These are phyloP conservation scores for Pyrus hybrid DNA, from an alignment of 331 rosid species.

Conservation along the genomic window DNA sequence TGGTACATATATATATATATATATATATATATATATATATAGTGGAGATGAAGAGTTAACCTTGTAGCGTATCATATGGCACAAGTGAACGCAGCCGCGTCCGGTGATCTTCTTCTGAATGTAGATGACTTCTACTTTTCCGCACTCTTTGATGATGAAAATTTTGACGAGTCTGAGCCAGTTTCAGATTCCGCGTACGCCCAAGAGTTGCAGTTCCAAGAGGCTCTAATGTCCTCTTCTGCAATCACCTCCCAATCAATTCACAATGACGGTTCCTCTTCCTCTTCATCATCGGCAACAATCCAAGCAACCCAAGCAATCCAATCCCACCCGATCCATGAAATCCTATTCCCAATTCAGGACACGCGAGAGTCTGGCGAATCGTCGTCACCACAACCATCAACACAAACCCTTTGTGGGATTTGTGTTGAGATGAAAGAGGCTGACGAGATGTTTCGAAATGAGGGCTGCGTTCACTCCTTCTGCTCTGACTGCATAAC, in stretches of 20 bases:
- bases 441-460: constrained; percentile 28
- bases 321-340: neutral
- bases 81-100: neutral
- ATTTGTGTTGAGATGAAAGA: constrained; percentile 46
- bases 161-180: neutral
- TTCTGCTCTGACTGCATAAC: constrained; percentile 51
- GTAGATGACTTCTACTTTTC: constrained; percentile 21
- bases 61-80: neutral
- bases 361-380: neutral
- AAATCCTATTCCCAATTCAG: neutral
- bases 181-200: constrained; percentile 14
- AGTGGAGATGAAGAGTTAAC: too few relatives aligned
- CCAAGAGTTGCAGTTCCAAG: constrained; percentile 28
- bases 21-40: too few relatives aligned
- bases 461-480: constrained; percentile 31
- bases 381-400: too few relatives aligned
- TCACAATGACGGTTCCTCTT: neutral
- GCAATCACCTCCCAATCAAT: neutral
- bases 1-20: too few relatives aligned
- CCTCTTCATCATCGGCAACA: neutral
- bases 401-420: constrained; percentile 27
- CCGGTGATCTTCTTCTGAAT: neutral
- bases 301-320: neutral
- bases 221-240: constrained; percentile 26
- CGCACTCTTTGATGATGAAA: neutral